Base-by-base conservation (phyloP, 176 grass and related monocot species). In the Ensete ventricosum region DNA sequence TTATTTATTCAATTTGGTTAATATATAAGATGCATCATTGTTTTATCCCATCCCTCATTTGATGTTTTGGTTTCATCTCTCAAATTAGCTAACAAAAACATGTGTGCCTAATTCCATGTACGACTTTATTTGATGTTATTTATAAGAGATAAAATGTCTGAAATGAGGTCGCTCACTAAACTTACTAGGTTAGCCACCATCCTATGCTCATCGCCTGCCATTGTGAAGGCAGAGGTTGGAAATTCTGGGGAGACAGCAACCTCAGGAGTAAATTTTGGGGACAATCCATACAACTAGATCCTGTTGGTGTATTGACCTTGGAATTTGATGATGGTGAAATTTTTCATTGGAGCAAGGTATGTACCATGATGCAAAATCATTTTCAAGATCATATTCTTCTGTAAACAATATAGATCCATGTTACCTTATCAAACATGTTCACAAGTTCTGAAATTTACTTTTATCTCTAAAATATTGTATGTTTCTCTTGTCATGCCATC, bases 271-370 rank as follows among this genome's bases (percentile, higher is more conserved):
- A 91, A 93, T 93, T 93, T 81, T 93, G 92, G 92, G 92, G 92
- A n/a, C 92, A 96, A 79, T 87, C 87, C 6, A 96, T 96, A 82
- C 89, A 89, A 55, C 53, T 92, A 21, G 87, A 96, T 77, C 92
- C 92, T 75, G 82, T 79, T 14, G 92, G 92, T 8, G 13, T 85
- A 63, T 84, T 96, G 77, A 92, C 87, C 27, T 81, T 96, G 62
- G 77, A 92, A 80, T 92, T 96, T 82, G 89, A 96, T 78, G 92
- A 96, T 87, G 92, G 92, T 29, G 92, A 96, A 87, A 89, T 78
- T 62, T 96, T 96, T 82, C 86, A 89, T 71, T 96, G 92, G 92
- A 85, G 87, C 54, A 96, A 96, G 92, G 92, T 96, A 85, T 59
- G 48, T 50, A 67, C 77, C 62, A 50, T 23, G 57, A 54, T 76